A percentile compares a stretch with the other conserved stretches of the same genome.
These are phyloP conservation scores for Jackrogersella minutella DNA, from an alignment of 495 filamentous ascomycete genomes.

Conservation along the genomic window DNA sequence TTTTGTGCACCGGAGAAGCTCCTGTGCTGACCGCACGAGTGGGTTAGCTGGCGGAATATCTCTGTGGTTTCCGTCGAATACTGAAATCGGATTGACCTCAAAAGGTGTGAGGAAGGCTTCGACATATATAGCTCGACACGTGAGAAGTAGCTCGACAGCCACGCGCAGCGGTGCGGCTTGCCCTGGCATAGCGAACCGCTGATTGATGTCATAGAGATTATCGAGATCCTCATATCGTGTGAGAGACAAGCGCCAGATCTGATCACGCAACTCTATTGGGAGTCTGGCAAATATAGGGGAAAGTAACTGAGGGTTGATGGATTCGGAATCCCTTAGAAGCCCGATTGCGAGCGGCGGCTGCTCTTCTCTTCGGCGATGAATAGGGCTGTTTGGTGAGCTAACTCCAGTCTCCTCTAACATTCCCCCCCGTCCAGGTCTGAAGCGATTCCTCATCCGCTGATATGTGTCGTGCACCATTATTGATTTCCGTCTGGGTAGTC, in stretches of 20 bases:
- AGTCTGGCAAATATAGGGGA: conserved; percentile 20
- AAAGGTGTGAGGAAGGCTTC: conserved; percentile 42
- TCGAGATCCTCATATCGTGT: conserved; percentile 38
- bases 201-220: conserved; percentile 18
- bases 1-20: conserved; percentile 14
- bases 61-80: conserved; percentile 33
- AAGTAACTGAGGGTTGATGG: neutral
- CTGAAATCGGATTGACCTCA: conserved; percentile 37
- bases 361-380: neutral
- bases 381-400: neutral
- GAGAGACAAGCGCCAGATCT: conserved; percentile 42
- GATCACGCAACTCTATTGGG: conserved; percentile 38
- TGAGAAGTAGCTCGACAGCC: conserved; percentile 29
- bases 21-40: conserved; percentile 15
- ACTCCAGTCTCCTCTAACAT: neutral
- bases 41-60: conserved; percentile 27
- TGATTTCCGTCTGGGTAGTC: too few relatives aligned
- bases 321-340: conserved; percentile 24
- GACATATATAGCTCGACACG: conserved; percentile 42
- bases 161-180: conserved; percentile 37
- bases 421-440: neutral
- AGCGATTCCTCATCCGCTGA: neutral
- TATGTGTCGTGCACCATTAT: neutral
- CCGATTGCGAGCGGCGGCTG: conserved; percentile 29
- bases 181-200: conserved; percentile 28